These are phyloP conservation scores for Colletotrichum sp. DNA, from an alignment of 2,329 filamentous ascomycete species.

Conservation along the genomic window DNA sequence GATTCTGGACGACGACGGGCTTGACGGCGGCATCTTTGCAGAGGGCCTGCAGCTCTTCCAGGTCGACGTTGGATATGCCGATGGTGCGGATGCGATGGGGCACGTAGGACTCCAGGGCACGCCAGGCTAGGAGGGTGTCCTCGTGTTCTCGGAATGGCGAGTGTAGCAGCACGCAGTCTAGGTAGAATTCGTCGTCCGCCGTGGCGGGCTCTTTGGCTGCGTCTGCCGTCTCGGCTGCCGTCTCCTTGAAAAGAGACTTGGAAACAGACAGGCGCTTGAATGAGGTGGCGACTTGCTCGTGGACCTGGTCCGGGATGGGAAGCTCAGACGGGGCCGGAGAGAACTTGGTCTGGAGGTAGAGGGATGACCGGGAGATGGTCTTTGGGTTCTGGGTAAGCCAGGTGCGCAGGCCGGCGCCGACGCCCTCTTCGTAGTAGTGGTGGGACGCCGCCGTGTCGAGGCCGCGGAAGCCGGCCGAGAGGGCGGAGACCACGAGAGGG, in stretches of 20 bases:
- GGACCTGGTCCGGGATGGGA: conserved; percentile 68
- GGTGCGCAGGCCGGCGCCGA: conserved; percentile 67
- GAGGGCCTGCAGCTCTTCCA: conserved; percentile 60
- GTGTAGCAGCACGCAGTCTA: conserved; percentile 81
- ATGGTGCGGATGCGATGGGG: conserved; percentile 68
- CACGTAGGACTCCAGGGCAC: conserved; percentile 68
- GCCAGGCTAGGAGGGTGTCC: conserved; percentile 69
- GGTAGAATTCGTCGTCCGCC: conserved; percentile 42
- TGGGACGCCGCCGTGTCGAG: conserved; percentile 80
- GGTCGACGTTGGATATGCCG: conserved; percentile 78
- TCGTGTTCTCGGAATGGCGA: conserved; percentile 49
- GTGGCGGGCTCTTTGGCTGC: conserved; percentile 17
- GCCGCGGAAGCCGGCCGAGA: conserved; percentile 72
- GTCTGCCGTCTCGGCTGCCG: background rate
- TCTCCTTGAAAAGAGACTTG: background rate
- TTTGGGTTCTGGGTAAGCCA: conserved; percentile 18
- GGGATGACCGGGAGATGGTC: conserved; percentile 36
- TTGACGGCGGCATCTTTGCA: conserved; percentile 44
- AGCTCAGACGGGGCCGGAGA: conserved; percentile 32
- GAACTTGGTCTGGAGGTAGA: conserved; percentile 79
- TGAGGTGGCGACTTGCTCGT: conserved; percentile 70
- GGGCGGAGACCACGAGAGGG: conserved; percentile 70
- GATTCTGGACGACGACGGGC: conserved; percentile 74
- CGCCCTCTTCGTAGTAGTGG: conserved; percentile 77
- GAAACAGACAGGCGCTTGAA: conserved; percentile 63